phyloP scores from a whole-genome alignment of 495 filamentous ascomycete species.

The Podospora comata region DNA sequence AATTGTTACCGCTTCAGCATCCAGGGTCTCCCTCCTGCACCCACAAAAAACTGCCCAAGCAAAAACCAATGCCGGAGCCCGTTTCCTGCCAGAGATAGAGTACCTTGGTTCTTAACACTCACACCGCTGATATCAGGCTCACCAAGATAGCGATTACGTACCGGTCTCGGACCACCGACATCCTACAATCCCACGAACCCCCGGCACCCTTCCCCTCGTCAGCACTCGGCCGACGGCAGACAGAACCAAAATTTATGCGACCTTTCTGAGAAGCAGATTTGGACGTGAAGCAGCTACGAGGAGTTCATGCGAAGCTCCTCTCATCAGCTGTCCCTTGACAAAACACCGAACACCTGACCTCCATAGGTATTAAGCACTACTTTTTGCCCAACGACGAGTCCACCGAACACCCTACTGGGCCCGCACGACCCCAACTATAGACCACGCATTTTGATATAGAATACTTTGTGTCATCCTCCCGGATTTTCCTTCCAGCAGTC shows the following conservation, averaged over 20 bases:
- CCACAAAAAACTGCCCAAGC: not conserved
- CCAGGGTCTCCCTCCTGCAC: not conserved
- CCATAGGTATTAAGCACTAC: not conserved
- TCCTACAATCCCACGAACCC: not conserved
- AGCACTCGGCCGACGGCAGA: constrained; percentile 3
- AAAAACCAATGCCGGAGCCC: not conserved
- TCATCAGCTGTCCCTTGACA: not conserved
- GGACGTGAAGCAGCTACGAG: not conserved
- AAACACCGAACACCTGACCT: not conserved
- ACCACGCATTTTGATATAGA: constrained; percentile 17
- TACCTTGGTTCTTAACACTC: not conserved
- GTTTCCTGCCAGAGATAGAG: not conserved
- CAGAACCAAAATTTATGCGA: not conserved
- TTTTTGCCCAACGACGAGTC: not conserved
- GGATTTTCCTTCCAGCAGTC: not conserved
- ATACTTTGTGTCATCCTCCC: not conserved
- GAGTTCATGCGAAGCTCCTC: not conserved
- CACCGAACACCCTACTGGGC: not conserved
- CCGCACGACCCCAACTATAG: constrained; percentile 9
- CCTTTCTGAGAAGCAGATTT: not conserved
- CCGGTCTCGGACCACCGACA: not conserved
- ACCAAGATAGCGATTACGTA: not conserved
- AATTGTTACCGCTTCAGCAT: not conserved
- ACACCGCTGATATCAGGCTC: not conserved
- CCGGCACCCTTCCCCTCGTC: not conserved